Percentiles rank a stretch among this genome's conserved stretches.
These are phyloP conservation scores for Zizania palustris DNA, from an alignment of 202 grass and related monocot genomes.

Conservation along the genomic window DNA sequence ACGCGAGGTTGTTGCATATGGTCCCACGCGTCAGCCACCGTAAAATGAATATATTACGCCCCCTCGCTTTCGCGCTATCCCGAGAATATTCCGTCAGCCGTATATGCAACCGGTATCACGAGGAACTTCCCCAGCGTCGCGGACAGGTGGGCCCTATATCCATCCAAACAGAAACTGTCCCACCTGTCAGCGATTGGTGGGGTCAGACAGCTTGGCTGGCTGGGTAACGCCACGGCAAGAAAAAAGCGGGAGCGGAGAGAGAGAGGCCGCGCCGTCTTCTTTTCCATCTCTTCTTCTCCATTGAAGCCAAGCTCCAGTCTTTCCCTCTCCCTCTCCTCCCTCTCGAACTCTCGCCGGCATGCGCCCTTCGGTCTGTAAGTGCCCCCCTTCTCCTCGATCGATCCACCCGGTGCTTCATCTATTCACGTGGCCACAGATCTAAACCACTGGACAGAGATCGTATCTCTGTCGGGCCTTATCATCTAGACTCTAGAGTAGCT, in stretches of 20 bases:
- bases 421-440: conserved; percentile 21
- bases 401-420: not conserved
- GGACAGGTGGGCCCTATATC: no score
- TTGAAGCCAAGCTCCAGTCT: no score
- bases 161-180: no score
- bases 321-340: not conserved
- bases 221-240: conserved; percentile 33
- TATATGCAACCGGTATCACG: no score
- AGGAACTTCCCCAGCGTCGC: no score
- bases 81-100: no score
- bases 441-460: not conserved
- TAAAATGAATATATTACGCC: no score
- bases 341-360: conserved; percentile 12
- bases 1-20: no score
- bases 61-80: no score
- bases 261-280: conserved; percentile 23
- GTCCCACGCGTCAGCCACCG: no score
- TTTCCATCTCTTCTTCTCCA: not conserved
- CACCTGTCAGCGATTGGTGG: no score
- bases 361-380: conserved; percentile 44
- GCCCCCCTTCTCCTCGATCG: not conserved
- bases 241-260: conserved; percentile 30
- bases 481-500: not conserved
- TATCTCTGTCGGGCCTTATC: not conserved
- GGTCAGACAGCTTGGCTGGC: not conserved